Conservation (phyloP, 805 yeast species). For the Spathaspora gorwiae region DNA sequence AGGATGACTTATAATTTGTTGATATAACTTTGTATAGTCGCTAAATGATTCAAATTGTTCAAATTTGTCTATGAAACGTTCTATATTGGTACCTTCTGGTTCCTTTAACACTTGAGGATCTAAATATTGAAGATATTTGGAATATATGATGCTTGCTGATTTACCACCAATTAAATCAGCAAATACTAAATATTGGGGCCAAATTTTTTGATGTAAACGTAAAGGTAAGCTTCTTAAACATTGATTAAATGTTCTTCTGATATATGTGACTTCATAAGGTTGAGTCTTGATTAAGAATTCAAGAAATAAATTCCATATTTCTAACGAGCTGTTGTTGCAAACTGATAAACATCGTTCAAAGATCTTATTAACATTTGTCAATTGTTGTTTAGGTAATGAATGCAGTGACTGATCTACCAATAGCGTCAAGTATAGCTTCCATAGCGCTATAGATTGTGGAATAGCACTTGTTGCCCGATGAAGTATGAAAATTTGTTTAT, state of each 20-base stretch:
- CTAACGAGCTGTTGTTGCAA: constrained; percentile 26
- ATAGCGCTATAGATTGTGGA: constrained; percentile 47
- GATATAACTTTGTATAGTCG: constrained; percentile 27
- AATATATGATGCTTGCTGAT: constrained; percentile 28
- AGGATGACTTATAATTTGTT: constrained; percentile 27
- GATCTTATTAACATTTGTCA: constrained; percentile 31
- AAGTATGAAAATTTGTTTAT: constrained; percentile 42
- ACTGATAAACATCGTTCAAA: constrained; percentile 44
- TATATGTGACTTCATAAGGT: constrained; percentile 26
- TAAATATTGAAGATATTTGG: constrained; percentile 25
- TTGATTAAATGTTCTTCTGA: constrained; percentile 44
- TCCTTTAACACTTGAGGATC: constrained; percentile 12
- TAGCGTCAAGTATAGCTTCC: constrained; percentile 48
- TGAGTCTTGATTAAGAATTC: constrained; percentile 33
- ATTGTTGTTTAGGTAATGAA: constrained; percentile 27
- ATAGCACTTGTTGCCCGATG: constrained; percentile 47
- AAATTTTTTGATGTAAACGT: constrained; percentile 41
- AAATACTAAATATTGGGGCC: constrained; percentile 50
- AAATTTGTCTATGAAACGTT: constrained; percentile 23
- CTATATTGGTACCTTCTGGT: constrained; percentile 17
- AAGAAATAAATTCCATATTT: constrained; percentile 51
- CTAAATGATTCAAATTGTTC: constrained; percentile 23
- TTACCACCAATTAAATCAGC: constrained; percentile 45
- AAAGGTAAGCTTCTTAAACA: constrained; percentile 47
- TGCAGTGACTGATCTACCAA: constrained; percentile 25